Evolutionary conservation across 495 filamentous ascomycete genomes (phyloP), one percentile per base, ranked within the genome.

Genomic region (Xylaria sp.): DNA sequence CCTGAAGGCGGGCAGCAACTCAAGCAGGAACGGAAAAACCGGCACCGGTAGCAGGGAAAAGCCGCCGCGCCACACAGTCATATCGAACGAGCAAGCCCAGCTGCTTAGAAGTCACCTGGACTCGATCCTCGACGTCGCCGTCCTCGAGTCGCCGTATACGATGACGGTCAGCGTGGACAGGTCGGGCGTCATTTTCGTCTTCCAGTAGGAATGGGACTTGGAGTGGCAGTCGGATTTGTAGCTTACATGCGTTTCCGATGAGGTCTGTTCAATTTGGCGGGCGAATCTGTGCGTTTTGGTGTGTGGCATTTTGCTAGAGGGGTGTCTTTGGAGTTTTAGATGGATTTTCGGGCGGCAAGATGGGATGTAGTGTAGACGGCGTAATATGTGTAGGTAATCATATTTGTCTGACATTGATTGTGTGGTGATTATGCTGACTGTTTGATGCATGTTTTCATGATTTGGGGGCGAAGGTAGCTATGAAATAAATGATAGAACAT

Each of bases 101-200:
- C 75, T 98, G 53, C 82, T 96, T 52, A 94, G 90, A 79, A 92
- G 89, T 71, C 97, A 99, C 82, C 74, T 98, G 72, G 97, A 98
- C 81, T 88, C 90, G 19, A 90, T 99, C 68, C 87, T 91, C 72
- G 97, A 98, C 83, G 91, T 98, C 61, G 92, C 92, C 15, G 82
- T 98, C 68, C 80, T 99, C 75, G 93, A 97, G 82, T 85, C 87
- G 68, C 97, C 97, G 59, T 97, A 97, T 80, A 91, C 93, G 11
- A 97, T 98, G 94, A 89, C 92, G 50, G 85, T 98, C 35, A 95
- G 91, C 74, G 95, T 90, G 61, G 97, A 99, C 83, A 87, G 95
- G 73, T 91, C 90, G n/a, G 97, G 97, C 5, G 90, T 95, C 77
- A 89, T 98, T 59, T 97, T 96, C 84, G 90, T 98, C 44, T 97